Conservation (phyloP, 148 eudicot genomes). For the Vaccinium myrtillus region DNA sequence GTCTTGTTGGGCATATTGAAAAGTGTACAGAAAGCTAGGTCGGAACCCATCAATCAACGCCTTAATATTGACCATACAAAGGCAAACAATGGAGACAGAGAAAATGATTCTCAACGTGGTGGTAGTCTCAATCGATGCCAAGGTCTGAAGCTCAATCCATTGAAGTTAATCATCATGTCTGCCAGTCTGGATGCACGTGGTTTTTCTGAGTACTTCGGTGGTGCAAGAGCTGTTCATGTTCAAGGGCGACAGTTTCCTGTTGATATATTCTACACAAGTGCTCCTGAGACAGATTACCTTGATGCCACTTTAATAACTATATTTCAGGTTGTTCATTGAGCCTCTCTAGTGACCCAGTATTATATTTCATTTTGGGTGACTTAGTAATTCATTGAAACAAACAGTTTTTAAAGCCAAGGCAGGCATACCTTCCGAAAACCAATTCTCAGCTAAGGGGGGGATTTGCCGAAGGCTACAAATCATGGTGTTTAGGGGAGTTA, state of each 20-base stretch:
- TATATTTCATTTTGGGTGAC: not conserved
- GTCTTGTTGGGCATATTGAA: slow-evolving; percentile 90
- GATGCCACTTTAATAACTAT: slow-evolving; percentile 85
- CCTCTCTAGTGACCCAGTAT: not conserved
- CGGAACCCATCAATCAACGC: slow-evolving; percentile 28
- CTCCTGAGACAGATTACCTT: slow-evolving; percentile 77
- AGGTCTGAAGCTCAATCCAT: slow-evolving; percentile 50
- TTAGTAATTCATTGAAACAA: not conserved
- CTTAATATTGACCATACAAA: slow-evolving; percentile 27
- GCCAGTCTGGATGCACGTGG: slow-evolving; percentile 91
- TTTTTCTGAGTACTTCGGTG: slow-evolving; percentile 84
- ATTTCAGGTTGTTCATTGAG: slow-evolving; percentile 65
- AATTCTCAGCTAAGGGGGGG: not conserved
- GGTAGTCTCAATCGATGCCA: slow-evolving; percentile 37
- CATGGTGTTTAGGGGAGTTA: not conserved
- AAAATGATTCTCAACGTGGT: slow-evolving; percentile 26
- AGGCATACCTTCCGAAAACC: not conserved
- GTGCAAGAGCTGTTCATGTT: slow-evolving; percentile 88
- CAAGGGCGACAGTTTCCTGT: slow-evolving; percentile 95
- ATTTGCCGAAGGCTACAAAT: not conserved
- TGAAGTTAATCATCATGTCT: slow-evolving; percentile 91
- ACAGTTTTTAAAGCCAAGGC: not conserved
- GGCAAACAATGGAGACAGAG: slow-evolving; percentile 36
- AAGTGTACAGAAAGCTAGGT: slow-evolving; percentile 72
- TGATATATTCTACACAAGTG: slow-evolving; percentile 68